Base-by-base conservation (phyloP, 2,329 filamentous ascomycete genomes). In the Stagonosporopsis vannaccii region DNA sequence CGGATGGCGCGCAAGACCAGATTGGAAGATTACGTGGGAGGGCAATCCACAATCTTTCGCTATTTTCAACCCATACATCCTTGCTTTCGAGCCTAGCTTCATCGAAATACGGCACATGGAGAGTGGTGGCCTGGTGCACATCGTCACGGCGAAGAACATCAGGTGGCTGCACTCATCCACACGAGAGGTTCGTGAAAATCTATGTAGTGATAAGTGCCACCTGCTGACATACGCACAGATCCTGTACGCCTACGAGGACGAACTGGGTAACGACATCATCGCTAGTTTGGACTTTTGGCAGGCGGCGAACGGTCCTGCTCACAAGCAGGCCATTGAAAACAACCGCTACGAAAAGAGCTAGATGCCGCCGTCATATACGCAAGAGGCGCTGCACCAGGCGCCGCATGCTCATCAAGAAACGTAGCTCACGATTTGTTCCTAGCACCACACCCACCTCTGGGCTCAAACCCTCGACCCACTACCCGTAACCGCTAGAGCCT, bases 11-110 rank as follows among this genome's bases (percentile, higher is more conserved):
- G 94, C 94, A 50, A 85, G 93, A 69, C 92, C 93, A 5, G 95
- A 99, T 77, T 99, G 95, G 95, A 89, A 90, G 69, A 97, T 99
- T 72, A 90, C 94, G 62, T 99, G 95, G 95, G 95, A 99, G 80
- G 95, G 95, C 53, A 91, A 87, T 40, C 95, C 95, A 36, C 90
- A 92, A 69, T 89, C 88, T 55, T 99, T 99, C 77, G 95, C 95
- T 1, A 87, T 98, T 51, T 97, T 92, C 65, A 96, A 96, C 71
- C 95, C 95, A 43, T 99, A 96, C 84, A 97, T 99, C 61, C 81
- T 99, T 69, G 95, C 94, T 0, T 99, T 99, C 75, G 95, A 99
- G 79, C 88, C 92, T 33, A 97, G 95, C 72, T 99, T 99, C 72
- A 96, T 99, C 67, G 95, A 99, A 79, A 90, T 99, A 68, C 85